Evolutionary conservation across 2,329 filamentous ascomycete genomes (phyloP).

Genomic region (Dendryphion nanum): DNA sequence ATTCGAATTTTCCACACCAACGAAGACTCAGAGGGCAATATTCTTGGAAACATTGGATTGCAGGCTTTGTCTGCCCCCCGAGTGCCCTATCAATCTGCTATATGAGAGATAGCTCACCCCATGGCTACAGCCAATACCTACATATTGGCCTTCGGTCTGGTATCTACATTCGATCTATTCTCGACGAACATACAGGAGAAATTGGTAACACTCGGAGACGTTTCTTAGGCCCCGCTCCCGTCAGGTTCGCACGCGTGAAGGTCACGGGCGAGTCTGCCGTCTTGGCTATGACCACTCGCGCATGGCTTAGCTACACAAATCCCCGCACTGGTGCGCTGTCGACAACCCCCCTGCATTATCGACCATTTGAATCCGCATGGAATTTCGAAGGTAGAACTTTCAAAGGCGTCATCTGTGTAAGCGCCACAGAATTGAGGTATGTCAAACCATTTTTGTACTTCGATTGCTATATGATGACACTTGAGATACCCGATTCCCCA

Average conservation of each 20-base stretch:
- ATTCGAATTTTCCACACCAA: conserved; percentile 90
- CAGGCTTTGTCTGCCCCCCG: conserved; percentile 87
- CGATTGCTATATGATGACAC: conserved; percentile 60
- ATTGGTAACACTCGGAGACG: conserved; percentile 91
- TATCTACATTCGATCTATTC: conserved; percentile 89
- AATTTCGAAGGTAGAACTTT: conserved; percentile 96
- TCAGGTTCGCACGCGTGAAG: conserved; percentile 87
- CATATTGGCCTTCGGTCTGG: conserved; percentile 96
- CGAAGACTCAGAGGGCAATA: conserved; percentile 69
- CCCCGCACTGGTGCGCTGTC: conserved; percentile 84
- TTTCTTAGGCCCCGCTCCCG: conserved; percentile 87
- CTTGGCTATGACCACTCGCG: conserved; percentile 83
- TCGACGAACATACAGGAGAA: conserved; percentile 95
- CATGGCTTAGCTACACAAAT: conserved; percentile 96
- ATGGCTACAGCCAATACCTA: conserved; percentile 84
- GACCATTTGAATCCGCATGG: conserved; percentile 87
- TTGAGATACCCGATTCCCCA: conserved; percentile 47
- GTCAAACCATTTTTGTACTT: conserved; percentile 45
- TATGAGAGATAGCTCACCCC: conserved; percentile 91
- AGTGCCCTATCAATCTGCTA: conserved; percentile 87
- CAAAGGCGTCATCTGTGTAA: conserved; percentile 90
- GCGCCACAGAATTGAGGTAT: conserved; percentile 83
- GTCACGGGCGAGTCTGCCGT: conserved; percentile 83
- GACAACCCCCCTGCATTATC: conserved; percentile 87
- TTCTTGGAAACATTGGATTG: conserved; percentile 85